A percentile compares a stretch with the other conserved stretches of the same genome.
Evolutionary conservation across 495 filamentous ascomycete species (phyloP).

Genomic region (Aspergillus steynii): DNA sequence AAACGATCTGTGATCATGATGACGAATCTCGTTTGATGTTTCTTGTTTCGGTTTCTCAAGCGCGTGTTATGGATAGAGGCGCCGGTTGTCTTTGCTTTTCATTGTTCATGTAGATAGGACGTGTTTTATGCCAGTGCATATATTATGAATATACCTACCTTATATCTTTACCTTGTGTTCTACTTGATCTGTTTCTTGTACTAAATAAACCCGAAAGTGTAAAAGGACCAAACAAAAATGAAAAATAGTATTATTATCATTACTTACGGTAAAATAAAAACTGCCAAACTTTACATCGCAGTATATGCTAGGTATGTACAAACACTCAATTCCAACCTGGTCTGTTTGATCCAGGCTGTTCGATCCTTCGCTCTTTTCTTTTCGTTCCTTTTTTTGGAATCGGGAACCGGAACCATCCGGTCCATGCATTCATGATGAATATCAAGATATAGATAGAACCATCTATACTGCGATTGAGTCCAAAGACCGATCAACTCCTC

Average conservation of each 20-base stretch:
- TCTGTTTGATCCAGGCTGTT: background rate
- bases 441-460: background rate
- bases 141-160: conserved; percentile 7
- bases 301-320: background rate
- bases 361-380: background rate
- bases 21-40: conserved; percentile 28
- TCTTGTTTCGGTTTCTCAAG: conserved; percentile 30
- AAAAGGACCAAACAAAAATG: too few relatives aligned
- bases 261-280: background rate
- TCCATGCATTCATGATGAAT: background rate
- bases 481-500: background rate
- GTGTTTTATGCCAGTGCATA: conserved; percentile 4
- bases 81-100: conserved; percentile 28
- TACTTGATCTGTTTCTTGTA: too few relatives aligned
- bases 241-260: too few relatives aligned
- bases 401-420: too few relatives aligned
- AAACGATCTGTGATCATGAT: conserved; percentile 18
- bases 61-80: conserved; percentile 41
- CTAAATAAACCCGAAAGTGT: too few relatives aligned
- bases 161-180: background rate
- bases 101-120: conserved; percentile 7
- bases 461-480: too few relatives aligned
- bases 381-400: background rate
- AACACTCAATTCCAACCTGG: background rate
- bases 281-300: background rate